Conservation (phyloP, 164 flowering plant genomes). For the Magnolia kwangsiensis region DNA sequence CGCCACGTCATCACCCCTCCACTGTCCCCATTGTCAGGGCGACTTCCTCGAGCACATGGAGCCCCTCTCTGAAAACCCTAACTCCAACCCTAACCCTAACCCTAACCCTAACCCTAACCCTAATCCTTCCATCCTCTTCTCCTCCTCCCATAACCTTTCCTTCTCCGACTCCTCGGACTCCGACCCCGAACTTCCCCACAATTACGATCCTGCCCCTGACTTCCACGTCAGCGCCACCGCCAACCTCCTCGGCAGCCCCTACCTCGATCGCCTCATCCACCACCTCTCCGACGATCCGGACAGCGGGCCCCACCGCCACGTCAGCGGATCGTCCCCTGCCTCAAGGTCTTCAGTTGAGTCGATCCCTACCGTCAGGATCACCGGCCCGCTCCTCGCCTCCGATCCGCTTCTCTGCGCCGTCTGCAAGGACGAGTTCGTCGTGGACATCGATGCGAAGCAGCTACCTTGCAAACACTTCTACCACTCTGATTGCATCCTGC, state of each 20-base stretch:
- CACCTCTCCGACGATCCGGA: slow-evolving; percentile 26
- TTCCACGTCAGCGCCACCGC: background rate
- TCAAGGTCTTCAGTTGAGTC: slow-evolving; percentile 36
- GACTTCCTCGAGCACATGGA: slow-evolving; percentile 60
- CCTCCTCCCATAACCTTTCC: slow-evolving; percentile 11
- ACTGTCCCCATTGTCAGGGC: slow-evolving; percentile 50
- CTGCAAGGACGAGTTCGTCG: slow-evolving; percentile 54
- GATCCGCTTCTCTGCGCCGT: slow-evolving; percentile 45
- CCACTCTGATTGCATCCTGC: slow-evolving; percentile 62
- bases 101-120: slow-evolving; percentile 18
- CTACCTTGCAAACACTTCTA: slow-evolving; percentile 67
- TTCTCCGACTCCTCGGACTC: slow-evolving; percentile 3
- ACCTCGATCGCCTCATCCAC: slow-evolving; percentile 44
- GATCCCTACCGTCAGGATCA: slow-evolving; percentile 44
- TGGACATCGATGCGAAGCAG: slow-evolving; percentile 46
- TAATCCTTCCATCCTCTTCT: slow-evolving; percentile 9
- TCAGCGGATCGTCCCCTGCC: slow-evolving; percentile 23
- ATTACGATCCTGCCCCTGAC: slow-evolving; percentile 16
- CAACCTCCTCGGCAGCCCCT: slow-evolving; percentile 22
- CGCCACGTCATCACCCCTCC: slow-evolving; percentile 27
- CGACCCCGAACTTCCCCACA: slow-evolving; percentile 1
- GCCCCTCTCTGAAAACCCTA: slow-evolving; percentile 14
- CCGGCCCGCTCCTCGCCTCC: slow-evolving; percentile 19
- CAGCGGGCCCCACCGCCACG: slow-evolving; percentile 5
- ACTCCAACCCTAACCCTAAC: slow-evolving; percentile 17